phyloP scores from a whole-genome alignment of 177 flowering plant species.

The Vitis hybrid region DNA sequence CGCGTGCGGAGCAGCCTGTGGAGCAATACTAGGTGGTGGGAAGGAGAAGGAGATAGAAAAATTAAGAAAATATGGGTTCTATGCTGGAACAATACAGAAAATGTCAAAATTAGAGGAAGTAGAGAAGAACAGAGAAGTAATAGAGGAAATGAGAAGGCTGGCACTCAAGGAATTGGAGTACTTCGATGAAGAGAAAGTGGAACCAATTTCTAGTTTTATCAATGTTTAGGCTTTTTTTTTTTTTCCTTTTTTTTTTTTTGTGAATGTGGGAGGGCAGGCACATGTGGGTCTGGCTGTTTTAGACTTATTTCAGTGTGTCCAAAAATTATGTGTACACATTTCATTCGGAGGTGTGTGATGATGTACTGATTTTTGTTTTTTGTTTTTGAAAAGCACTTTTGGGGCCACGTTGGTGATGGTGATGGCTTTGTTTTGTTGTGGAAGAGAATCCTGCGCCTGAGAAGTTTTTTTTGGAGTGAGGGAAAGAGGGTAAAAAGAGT shows the following conservation, averaged over 20 bases:
- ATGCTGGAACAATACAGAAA: constrained; percentile 44
- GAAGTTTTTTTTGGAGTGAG: too few species aligned
- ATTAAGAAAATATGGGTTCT: constrained; percentile 46
- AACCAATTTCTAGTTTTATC: constrained; percentile 18
- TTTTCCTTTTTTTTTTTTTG: too few species aligned
- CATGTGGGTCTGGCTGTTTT: too few species aligned
- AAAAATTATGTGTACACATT: too few species aligned
- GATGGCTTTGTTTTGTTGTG: too few species aligned
- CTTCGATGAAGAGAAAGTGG: constrained; percentile 25
- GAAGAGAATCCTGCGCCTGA: not conserved
- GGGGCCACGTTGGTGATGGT: too few species aligned
- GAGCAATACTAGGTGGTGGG: constrained; percentile 71
- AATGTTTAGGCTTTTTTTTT: not conserved
- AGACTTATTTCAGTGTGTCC: too few species aligned
- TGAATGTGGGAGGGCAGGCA: too few species aligned
- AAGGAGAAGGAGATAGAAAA: constrained; percentile 50
- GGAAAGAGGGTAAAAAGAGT: too few species aligned
- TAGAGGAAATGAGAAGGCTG: constrained; percentile 26
- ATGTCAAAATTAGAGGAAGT: constrained; percentile 9
- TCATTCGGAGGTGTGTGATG: too few species aligned
- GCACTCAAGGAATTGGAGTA: constrained; percentile 37
- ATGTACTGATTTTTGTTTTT: too few species aligned
- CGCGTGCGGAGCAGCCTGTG: constrained; percentile 62
- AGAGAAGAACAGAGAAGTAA: constrained; percentile 8
- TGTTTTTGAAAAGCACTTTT: too few species aligned